A percentile compares a stretch with the other conserved stretches of the same genome.
These are phyloP conservation scores for Melampsora larici-populina DNA, from an alignment of 1,284 basidiomycete species.

Conservation along the genomic window DNA sequence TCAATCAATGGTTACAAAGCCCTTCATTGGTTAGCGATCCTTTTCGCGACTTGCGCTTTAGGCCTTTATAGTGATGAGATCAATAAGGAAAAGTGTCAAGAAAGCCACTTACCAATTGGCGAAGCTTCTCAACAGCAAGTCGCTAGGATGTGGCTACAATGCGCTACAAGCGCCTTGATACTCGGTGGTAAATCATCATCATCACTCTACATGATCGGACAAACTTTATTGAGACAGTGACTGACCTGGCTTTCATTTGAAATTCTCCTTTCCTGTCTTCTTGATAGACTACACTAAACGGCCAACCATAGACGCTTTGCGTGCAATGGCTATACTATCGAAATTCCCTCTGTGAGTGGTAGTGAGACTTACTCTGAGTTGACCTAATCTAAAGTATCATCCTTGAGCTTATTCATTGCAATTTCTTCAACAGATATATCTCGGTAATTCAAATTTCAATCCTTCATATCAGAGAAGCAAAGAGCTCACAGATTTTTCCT, in stretches of 20 bases:
- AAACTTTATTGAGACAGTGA: background rate
- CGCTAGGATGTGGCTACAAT: conserved; percentile 16
- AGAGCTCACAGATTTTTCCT: too few relatives aligned
- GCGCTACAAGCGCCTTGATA: conserved; percentile 15
- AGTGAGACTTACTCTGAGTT: background rate
- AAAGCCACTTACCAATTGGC: background rate
- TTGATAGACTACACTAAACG: conserved; percentile 13
- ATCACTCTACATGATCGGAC: background rate
- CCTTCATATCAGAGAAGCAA: background rate
- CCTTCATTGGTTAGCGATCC: conserved; percentile 25
- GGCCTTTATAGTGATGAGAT: conserved; percentile 17
- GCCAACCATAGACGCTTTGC: conserved; percentile 27
- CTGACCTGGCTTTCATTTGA: too few relatives aligned
- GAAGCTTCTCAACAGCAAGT: conserved; percentile 5
- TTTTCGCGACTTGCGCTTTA: conserved; percentile 27
- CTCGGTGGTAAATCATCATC: conserved; percentile 17
- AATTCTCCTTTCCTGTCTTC: too few relatives aligned
- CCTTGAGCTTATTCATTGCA: background rate
- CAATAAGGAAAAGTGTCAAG: background rate
- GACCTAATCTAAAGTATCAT: background rate
- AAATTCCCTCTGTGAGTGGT: conserved; percentile 21
- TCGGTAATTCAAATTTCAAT: conserved; percentile 9
- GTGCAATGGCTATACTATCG: conserved; percentile 13
- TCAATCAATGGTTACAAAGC: background rate
- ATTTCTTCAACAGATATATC: conserved; percentile 2